Evolutionary conservation across 164 flowering plant species (phyloP), one percentile per base, ranked within the genome.

Genomic region (Magnolia officinalis): DNA sequence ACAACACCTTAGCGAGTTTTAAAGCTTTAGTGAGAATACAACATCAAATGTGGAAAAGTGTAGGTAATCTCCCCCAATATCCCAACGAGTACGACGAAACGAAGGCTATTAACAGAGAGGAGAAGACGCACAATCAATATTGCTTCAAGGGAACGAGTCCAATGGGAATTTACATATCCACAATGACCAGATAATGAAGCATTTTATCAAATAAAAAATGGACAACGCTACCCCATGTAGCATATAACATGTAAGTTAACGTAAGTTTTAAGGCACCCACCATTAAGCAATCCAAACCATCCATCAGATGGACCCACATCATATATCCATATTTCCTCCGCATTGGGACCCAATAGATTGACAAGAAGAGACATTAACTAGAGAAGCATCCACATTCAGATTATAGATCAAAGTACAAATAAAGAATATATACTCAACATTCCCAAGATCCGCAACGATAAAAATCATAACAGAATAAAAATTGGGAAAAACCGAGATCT

Each of bases 121-220:
- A 63, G 70, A 10, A 74, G 66, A 71, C 71, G 37, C 59, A 63
- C 24, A 50, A 50, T 72, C 20, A 5, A 5, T 80, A 20, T 80
- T 9, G 82, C 79, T 80, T 76, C 82, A 76, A 80, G 82, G 82
- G 79, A 80, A 80, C 79, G 79, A 80, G 76, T 63, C 79, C 19
- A 63, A 72, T 19, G 79, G 76, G 55, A 76, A 50, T 68, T 13
- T 21, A 2, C 0, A 71, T 11, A 69, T 59, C 58, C 67, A 29
- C 72, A 78, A 24, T 70, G 78, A 72, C 78, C 78, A 75, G 78
- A 67, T 75, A 61, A 76, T 72, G 82, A 76, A 80, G 82, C 81
- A 58, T 59, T 11, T 55, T 24, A 58, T 23, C 45, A 5, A 37
- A 37, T 37, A 37, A 3, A 37, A 37, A 4, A 37, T 37, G 45